phyloP scores from a whole-genome alignment of 2,329 filamentous ascomycete genomes.

The Sordariomycetes sp. region DNA sequence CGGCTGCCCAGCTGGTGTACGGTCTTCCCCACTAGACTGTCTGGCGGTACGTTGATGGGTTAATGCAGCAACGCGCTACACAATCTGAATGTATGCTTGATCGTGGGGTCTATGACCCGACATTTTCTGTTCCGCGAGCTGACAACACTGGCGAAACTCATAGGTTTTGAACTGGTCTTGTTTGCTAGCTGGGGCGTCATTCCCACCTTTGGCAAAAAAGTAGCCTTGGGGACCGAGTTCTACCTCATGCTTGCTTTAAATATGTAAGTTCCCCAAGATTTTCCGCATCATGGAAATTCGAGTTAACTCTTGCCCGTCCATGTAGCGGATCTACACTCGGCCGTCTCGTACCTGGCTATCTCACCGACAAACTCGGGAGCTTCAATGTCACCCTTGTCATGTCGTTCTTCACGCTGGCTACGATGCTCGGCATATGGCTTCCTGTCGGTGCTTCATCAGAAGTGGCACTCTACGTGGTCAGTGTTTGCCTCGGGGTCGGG shows the following conservation, averaged over 20 bases:
- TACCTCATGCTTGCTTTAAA: conserved; percentile 17
- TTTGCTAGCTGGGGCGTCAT: conserved; percentile 17
- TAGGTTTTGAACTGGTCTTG: conserved; percentile 17
- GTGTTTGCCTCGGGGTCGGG: conserved; percentile 54
- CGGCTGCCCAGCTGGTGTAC: not conserved
- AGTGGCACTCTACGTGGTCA: conserved; percentile 51
- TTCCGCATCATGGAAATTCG: not conserved
- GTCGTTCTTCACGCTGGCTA: conserved; percentile 37
- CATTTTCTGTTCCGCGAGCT: not conserved
- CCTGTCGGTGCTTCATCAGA: conserved; percentile 36
- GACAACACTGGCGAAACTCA: not conserved
- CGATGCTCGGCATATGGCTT: conserved; percentile 58
- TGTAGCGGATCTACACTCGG: conserved; percentile 60
- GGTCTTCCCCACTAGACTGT: not conserved
- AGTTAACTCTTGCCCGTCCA: not conserved
- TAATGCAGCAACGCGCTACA: not conserved
- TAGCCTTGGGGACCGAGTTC: conserved; percentile 12
- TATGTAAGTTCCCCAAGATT: conserved; percentile 11
- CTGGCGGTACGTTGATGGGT: not conserved
- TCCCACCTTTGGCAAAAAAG: conserved; percentile 13
- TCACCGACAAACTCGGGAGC: conserved; percentile 64
- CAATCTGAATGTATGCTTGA: too few species aligned
- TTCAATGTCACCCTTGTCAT: conserved; percentile 70
- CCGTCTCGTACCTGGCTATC: conserved; percentile 59
- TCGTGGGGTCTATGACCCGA: not conserved